Conservation (phyloP, 345 rosid genomes). For the Geranium rotundifolium region DNA sequence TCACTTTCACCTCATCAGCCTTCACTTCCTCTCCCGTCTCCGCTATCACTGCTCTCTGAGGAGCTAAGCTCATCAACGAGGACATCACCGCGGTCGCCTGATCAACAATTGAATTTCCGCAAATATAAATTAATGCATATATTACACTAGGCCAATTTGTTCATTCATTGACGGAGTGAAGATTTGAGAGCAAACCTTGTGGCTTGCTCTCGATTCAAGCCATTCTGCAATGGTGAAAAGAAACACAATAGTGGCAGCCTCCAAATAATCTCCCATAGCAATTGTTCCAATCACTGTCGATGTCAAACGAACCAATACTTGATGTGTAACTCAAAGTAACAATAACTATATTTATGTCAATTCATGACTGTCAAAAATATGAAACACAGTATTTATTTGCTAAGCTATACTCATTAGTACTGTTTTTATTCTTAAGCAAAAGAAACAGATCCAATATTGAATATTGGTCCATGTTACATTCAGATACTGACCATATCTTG, state of each 20-base stretch:
- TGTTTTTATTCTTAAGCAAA: background rate
- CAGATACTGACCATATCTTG: too few relatives aligned
- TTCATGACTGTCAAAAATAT: too few relatives aligned
- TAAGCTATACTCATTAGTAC: background rate
- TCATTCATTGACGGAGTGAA: too few relatives aligned
- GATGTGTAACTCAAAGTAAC: too few relatives aligned
- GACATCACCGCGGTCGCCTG: constrained; percentile 91
- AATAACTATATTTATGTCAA: background rate
- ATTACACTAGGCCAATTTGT: too few relatives aligned
- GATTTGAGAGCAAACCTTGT: constrained; percentile 57
- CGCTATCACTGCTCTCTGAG: constrained; percentile 69
- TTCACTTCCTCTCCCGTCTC: constrained; percentile 77
- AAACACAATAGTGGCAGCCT: constrained; percentile 84
- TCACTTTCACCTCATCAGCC: constrained; percentile 54
- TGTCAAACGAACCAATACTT: background rate
- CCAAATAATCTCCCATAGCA: constrained; percentile 58
- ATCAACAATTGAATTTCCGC: too few relatives aligned
- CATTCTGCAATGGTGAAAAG: constrained; percentile 74
- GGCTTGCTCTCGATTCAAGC: constrained; percentile 87
- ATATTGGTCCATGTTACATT: background rate
- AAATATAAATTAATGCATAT: too few relatives aligned
- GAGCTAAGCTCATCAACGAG: constrained; percentile 66
- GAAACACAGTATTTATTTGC: too few relatives aligned
- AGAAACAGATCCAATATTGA: background rate
- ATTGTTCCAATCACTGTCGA: constrained; percentile 83